Evolutionary conservation across 805 yeast species (phyloP).

Genomic region (Lachancea dasiensis): DNA sequence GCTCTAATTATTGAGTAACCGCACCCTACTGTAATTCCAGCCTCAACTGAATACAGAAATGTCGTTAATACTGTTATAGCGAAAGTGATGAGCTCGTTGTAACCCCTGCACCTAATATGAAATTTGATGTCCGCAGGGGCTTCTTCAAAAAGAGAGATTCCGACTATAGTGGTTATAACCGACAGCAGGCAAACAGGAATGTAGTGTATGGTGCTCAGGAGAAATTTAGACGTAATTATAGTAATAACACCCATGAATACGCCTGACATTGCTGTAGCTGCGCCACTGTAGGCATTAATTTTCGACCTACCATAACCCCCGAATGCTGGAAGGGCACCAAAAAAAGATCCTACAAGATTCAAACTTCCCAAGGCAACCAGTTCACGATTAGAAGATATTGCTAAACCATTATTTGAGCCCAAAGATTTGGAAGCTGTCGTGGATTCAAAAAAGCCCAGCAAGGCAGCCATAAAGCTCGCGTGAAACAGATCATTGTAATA

Average conservation of each 20-base stretch:
- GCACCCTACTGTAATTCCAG: slow-evolving; percentile 86
- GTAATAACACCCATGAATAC: slow-evolving; percentile 75
- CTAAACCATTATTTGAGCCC: slow-evolving; percentile 63
- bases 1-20: slow-evolving; percentile 74
- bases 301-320: slow-evolving; percentile 96
- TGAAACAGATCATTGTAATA: slow-evolving; percentile 51
- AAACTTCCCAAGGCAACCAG: slow-evolving; percentile 81
- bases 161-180: slow-evolving; percentile 74
- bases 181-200: slow-evolving; percentile 77
- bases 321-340: slow-evolving; percentile 80
- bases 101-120: slow-evolving; percentile 69
- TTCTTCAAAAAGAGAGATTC: slow-evolving; percentile 71
- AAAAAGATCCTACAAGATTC: slow-evolving; percentile 52
- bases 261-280: slow-evolving; percentile 79
- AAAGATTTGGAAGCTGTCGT: slow-evolving; percentile 88
- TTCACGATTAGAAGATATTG: slow-evolving; percentile 77
- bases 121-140: slow-evolving; percentile 73
- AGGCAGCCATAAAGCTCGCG: slow-evolving; percentile 72
- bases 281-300: slow-evolving; percentile 83
- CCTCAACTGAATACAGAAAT: slow-evolving; percentile 71
- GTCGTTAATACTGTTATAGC: slow-evolving; percentile 59
- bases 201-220: slow-evolving; percentile 59
- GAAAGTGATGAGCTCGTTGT: slow-evolving; percentile 67
- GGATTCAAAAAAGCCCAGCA: slow-evolving; percentile 87
- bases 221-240: slow-evolving; percentile 51